Evolutionary conservation across 1,284 basidiomycete species (phyloP), one percentile per base, ranked within the genome.

Genomic region (Thecaphora frezii): DNA sequence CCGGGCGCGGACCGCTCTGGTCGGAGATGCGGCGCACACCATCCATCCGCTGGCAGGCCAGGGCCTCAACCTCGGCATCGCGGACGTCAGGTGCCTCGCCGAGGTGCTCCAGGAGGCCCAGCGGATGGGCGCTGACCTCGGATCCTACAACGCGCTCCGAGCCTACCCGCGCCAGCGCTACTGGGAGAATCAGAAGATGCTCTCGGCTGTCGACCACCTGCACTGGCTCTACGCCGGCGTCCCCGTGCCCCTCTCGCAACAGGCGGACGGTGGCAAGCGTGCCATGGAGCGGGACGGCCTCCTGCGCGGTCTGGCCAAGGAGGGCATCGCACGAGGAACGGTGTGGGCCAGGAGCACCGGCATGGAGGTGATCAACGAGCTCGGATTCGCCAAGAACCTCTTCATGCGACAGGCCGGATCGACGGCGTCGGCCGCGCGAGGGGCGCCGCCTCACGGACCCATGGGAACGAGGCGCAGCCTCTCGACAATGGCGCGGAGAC

Each of bases 31-130:
- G 1, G 94, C 93, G 16, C 96, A 98, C 75, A 91, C 91, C 0
- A 85, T 92, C 5, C 96, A 98, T 75, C 96, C 96, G 0, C 85
- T 98, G n/a, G 94, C 93, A 0, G 96, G 96, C 1, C 96, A 98
- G 77, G 96, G 94, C 0, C 82, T 98, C 40, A 98, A 99, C 78
- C 83, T 94, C 71, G 96, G 94, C 19, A 82, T 99, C 18, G 89
- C 84, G 1, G 94, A 99, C 76, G 91, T 69, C 1, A 63, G 73
- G 9, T 62, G 66, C 12, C 60, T 78, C 9, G 46, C 50, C 12
- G 16, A 39, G 12, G 58, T 70, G 10, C 42, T 78, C 16, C 41
- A 42, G 2, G 40, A 46, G 14, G 74, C 73, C 1, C 36, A 59
- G 30, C 42, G 19, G 21, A 51, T 58, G 26, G 76, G 76, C 16